Conservation (phyloP, 352 stramenopile species). For the Pythium rhizo-oryzae region DNA sequence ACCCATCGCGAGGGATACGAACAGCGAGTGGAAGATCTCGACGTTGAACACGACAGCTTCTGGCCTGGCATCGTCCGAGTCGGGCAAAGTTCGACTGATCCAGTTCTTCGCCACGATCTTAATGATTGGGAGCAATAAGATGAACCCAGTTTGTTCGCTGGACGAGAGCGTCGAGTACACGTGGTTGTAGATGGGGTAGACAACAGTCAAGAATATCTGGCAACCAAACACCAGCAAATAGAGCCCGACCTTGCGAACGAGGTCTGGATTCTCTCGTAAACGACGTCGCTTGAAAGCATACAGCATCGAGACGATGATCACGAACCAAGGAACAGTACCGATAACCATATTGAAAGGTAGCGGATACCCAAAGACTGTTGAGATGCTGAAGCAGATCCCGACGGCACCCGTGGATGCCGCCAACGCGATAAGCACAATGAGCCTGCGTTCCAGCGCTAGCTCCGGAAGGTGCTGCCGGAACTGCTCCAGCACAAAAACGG, state of each 20-base stretch:
- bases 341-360: slow-evolving; percentile 46
- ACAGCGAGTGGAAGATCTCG: slow-evolving; percentile 30
- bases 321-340: slow-evolving; percentile 30
- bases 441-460: slow-evolving; percentile 1
- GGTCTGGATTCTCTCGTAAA: not conserved
- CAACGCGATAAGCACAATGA: slow-evolving; percentile 4
- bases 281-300: not conserved
- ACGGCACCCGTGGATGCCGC: not conserved
- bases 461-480: slow-evolving; percentile 9
- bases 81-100: slow-evolving; percentile 28
- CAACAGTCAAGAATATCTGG: slow-evolving; percentile 14
- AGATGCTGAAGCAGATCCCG: not conserved
- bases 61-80: slow-evolving; percentile 34
- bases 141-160: slow-evolving; percentile 12
- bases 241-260: not conserved
- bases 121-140: slow-evolving; percentile 40
- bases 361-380: slow-evolving; percentile 34
- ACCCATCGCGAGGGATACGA: slow-evolving; percentile 23
- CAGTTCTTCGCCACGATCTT: slow-evolving; percentile 49
- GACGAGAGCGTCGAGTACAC: slow-evolving; percentile 21
- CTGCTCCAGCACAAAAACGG: slow-evolving; percentile 13
- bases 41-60: slow-evolving; percentile 29
- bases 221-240: slow-evolving; percentile 15
- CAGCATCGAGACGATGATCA: slow-evolving; percentile 16
- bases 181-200: slow-evolving; percentile 26